Evolutionary conservation across 164 flowering plant genomes (phyloP).

Genomic region (Chimonanthus praecox): DNA sequence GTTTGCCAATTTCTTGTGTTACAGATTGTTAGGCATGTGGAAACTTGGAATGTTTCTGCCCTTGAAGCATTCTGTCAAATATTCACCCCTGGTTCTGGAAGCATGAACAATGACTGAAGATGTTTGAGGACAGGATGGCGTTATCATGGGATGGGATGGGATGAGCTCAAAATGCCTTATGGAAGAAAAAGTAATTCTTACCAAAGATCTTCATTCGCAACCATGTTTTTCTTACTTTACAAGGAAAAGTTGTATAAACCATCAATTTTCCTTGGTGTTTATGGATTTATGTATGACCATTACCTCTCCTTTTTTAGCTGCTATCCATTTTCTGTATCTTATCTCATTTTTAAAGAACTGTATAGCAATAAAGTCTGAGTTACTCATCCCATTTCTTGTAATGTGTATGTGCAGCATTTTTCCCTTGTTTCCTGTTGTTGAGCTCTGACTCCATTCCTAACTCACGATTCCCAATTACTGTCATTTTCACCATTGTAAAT

Average conservation of each 20-base stretch:
- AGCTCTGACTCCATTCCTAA: too few relatives aligned
- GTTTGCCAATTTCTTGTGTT: constrained; percentile 1
- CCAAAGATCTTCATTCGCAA: constrained; percentile 1
- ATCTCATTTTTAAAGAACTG: not conserved
- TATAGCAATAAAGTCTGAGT: not conserved
- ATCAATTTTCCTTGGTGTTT: not conserved
- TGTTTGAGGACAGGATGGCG: too few relatives aligned
- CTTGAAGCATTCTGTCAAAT: constrained; percentile 82
- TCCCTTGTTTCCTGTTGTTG: too few relatives aligned
- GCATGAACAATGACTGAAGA: constrained; percentile 5
- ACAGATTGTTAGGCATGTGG: constrained; percentile 84
- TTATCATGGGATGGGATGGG: not conserved
- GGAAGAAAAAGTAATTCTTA: not conserved
- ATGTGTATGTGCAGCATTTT: too few relatives aligned
- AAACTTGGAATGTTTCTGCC: constrained; percentile 85
- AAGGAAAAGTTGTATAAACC: not conserved
- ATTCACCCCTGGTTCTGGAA: constrained; percentile 48
- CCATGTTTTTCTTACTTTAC: not conserved
- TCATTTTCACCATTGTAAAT: too few relatives aligned
- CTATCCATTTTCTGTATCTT: not conserved
- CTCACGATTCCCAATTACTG: too few relatives aligned
- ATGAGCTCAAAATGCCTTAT: not conserved
- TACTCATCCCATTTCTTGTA: not conserved
- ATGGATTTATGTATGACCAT: not conserved
- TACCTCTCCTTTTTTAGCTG: not conserved